phyloP scores from a whole-genome alignment of 805 yeast species.

The Allodekkera sacchari region DNA sequence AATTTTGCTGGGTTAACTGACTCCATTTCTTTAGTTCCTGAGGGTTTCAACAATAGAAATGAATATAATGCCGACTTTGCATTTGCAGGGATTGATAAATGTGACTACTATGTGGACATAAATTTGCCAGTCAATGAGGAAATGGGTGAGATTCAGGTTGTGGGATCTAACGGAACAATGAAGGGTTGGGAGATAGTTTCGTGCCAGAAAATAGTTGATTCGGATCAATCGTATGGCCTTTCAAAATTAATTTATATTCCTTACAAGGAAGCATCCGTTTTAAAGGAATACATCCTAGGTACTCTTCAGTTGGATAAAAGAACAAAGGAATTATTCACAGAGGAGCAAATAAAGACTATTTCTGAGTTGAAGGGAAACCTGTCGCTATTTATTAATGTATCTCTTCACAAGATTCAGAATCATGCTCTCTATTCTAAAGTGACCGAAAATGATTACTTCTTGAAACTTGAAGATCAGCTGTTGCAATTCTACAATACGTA shows the following conservation, averaged over 20 bases:
- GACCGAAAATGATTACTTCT: too few species aligned
- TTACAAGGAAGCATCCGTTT: constrained; percentile 1
- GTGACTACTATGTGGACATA: constrained; percentile 70
- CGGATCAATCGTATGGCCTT: constrained; percentile 43
- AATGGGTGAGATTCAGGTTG: constrained; percentile 32
- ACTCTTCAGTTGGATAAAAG: too few species aligned
- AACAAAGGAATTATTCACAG: too few species aligned
- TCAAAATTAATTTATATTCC: constrained; percentile 16
- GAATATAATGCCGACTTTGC: constrained; percentile 54
- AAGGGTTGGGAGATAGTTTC: constrained; percentile 39
- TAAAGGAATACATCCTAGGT: too few species aligned
- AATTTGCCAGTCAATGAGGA: constrained; percentile 36
- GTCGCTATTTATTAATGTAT: too few species aligned
- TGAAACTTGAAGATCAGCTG: too few species aligned
- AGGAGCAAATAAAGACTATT: too few species aligned
- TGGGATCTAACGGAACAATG: constrained; percentile 12
- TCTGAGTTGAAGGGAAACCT: too few species aligned
- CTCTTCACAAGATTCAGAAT: too few species aligned
- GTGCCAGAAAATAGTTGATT: constrained; percentile 46
- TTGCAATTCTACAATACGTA: too few species aligned
- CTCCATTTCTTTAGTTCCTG: constrained; percentile 43
- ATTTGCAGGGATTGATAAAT: constrained; percentile 31
- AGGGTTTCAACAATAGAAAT: constrained; percentile 70
- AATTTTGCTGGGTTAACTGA: constrained; percentile 16
- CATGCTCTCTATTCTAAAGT: too few species aligned